Evolutionary conservation across 306 rosid species (phyloP).

Genomic region (Rosa rugosa): DNA sequence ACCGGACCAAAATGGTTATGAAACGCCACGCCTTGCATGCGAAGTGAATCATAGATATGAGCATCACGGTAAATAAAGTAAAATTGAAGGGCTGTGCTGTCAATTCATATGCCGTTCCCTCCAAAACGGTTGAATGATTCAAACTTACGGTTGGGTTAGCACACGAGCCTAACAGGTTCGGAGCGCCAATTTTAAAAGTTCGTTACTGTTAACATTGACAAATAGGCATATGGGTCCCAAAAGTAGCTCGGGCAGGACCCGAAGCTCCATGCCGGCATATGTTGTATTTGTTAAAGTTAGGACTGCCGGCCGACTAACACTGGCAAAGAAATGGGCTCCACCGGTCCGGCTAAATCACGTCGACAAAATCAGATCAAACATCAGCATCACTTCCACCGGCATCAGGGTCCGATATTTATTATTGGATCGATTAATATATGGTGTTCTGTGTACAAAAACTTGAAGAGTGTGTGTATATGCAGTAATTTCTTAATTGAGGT

Average conservation of each 20-base stretch:
- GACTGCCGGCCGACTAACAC: constrained; percentile 50
- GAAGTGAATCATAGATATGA: too few relatives aligned
- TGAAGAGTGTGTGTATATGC: too few relatives aligned
- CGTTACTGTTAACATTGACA: background rate
- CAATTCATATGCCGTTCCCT: constrained; percentile 34
- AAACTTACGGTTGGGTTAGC: constrained; percentile 37
- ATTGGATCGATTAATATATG: too few relatives aligned
- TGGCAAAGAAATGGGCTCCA: constrained; percentile 28
- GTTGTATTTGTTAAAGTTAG: constrained; percentile 16
- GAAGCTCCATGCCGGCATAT: constrained; percentile 40
- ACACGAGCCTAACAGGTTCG: constrained; percentile 41
- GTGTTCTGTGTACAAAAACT: too few relatives aligned
- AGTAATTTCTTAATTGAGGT: too few relatives aligned
- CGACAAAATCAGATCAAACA: constrained; percentile 2
- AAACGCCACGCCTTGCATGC: background rate
- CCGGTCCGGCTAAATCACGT: constrained; percentile 19
- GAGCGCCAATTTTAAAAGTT: constrained; percentile 27
- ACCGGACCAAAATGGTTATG: background rate
- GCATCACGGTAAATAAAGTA: background rate
- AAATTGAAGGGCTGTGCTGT: background rate
- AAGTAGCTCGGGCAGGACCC: constrained; percentile 28
- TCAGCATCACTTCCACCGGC: constrained; percentile 1
- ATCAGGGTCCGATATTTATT: background rate
- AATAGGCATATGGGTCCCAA: constrained; percentile 13
- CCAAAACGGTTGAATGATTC: constrained; percentile 35